Base-by-base conservation (phyloP, 108 stramenopile species). In the Hondaea fermentalgiana region DNA sequence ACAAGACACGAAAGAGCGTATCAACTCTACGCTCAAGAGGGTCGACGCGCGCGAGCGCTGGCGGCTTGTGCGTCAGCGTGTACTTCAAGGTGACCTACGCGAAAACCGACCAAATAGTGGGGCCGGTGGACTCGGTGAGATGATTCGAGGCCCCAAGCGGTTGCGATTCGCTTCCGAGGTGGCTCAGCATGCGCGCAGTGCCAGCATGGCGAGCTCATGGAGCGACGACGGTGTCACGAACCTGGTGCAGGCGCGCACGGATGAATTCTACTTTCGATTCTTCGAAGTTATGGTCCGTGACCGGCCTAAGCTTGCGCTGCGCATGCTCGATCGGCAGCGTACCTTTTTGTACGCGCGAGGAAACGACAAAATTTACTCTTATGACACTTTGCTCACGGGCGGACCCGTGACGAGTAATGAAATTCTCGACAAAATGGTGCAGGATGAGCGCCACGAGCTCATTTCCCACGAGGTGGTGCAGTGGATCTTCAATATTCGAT, bases 211-310 rank as follows among this genome's bases (percentile, higher is more conserved):
- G 5, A 64, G 60, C 60, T 64, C 60, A 5, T 64, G 60, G 60
- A 64, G 72, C 14, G 72, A 51, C 72, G 72, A 83, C 49, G 49
- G 47, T 10, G 49, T 45, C 47, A 8, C 47, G n/a, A 25, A 10
- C 49, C 49, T 51, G 6, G 23, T 45, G 44, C 72, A 83, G 19
- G 72, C 72, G 49, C 72, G 49, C 21, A 45, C 47, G 17, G 72
- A 83, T 10, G 72, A 83, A 43, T 83, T 83, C 49, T 83, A 83
- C 21, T 83, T 25, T 45, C 49, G 47, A 19, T 83, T 83, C 19
- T 83, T 83, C 49, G 72, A 83, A 21, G 47, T 83, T 43, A 83
- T 83, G 72, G 49, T 83, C 49, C 72, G 72, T n/a, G 72, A 83
- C 72, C 72, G 72, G 23, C 72, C 72, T 12, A 83, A 83, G 44